Conservation (phyloP, 1,139 yeast genomes). For the Nakaseomyces delphensis region DNA sequence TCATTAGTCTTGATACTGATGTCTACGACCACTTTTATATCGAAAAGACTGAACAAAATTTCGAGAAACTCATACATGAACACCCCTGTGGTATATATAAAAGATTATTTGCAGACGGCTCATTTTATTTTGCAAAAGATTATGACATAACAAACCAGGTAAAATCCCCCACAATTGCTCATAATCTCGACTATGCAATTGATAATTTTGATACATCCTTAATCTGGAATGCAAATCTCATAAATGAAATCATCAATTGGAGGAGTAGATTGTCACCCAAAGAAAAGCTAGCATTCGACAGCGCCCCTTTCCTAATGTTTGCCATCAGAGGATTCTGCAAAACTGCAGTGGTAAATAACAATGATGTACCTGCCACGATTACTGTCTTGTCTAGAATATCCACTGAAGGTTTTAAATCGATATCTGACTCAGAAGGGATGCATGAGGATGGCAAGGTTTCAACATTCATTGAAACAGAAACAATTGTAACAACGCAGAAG, state of each 20-base stretch:
- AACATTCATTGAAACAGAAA: constrained; percentile 58
- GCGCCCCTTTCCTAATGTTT: constrained; percentile 48
- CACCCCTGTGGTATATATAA: constrained; percentile 54
- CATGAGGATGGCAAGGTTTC: constrained; percentile 67
- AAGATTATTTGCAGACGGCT: constrained; percentile 50
- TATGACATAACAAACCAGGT: constrained; percentile 56
- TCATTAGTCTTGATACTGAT: constrained; percentile 52
- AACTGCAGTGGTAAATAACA: constrained; percentile 33
- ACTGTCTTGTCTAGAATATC: constrained; percentile 63
- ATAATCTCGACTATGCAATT: constrained; percentile 36
- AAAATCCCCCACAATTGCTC: constrained; percentile 44
- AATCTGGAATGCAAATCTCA: constrained; percentile 59
- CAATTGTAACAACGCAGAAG: constrained; percentile 46
- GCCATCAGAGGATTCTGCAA: constrained; percentile 61
- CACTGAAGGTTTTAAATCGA: constrained; percentile 49
- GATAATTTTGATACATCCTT: constrained; percentile 45
- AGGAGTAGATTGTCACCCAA: constrained; percentile 44
- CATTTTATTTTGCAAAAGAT: constrained; percentile 56
- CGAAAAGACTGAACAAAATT: constrained; percentile 27
- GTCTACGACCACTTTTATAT: constrained; percentile 39
- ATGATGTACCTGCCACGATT: constrained; percentile 31
- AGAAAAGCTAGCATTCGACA: constrained; percentile 47
- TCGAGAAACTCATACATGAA: constrained; percentile 36
- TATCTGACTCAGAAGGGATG: constrained; percentile 61
- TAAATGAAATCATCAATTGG: constrained; percentile 50